Evolutionary conservation across 2,329 filamentous ascomycete species (phyloP), one percentile per base, ranked within the genome.

Genomic region (Lasiodiplodia sp.): DNA sequence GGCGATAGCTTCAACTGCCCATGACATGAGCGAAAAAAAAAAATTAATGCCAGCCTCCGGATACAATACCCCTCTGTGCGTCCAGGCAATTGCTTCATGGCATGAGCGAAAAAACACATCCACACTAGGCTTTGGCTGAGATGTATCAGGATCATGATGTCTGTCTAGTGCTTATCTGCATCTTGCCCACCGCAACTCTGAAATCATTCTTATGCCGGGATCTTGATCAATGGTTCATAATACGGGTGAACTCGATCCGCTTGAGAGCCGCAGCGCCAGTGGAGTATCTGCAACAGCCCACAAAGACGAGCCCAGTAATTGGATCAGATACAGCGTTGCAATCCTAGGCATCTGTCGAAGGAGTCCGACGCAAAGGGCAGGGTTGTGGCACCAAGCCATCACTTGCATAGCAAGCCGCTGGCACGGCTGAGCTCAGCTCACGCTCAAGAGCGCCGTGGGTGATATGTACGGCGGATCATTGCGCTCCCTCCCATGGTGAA

Each of bases 401-500:
- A 47, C 18, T 21, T 3, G 8, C 44, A 21, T 2, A 47, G 7
- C 44, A 47, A n/a, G n/a, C 40, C 14, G 16, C n/a, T 44, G 55
- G 4, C 16, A 28, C 16, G 6, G 38, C 38, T 47, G 37, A 62
- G 57, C 57, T 60, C 57, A 60, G 57, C 57, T n/a, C 57, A 62
- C 23, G 23, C 38, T n/a, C 23, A 34, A 28, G 52, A 55, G 11
- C 25, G 37, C 14, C 4, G 12, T 18, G 21, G 34, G 8, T 18
- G 40, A 37, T 40, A 74, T 87, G 85, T 87, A 83, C 83, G 81
- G 80, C 84, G 83, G 83, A 86, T 87, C 85, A 87, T 87, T 87
- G 85, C 85, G 85, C 80, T 86, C 84, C 81, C 84, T 83, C 76
- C 82, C 84, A 87, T 77, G 69, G 77, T 76, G 69, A 72, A 72